Evolutionary conservation across 1,139 yeast species (phyloP), one percentile per base, ranked within the genome.

Genomic region (Pichia sp.): DNA sequence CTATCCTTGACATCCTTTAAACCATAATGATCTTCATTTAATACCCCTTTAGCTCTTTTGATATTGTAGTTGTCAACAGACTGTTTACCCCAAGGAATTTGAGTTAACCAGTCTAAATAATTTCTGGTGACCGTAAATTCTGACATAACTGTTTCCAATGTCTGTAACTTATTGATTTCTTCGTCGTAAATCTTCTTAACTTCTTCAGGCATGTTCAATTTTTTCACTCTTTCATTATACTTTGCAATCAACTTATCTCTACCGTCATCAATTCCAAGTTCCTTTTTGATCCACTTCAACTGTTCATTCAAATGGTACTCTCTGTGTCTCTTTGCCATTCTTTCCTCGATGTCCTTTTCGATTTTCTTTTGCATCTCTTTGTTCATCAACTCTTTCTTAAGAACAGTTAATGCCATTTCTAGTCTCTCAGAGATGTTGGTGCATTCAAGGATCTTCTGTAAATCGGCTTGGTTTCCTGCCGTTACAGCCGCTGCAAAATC

Each of bases 71-170:
- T 81, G 70, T 90, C 97, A 61, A 83, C 80, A 1, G 96, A 86
- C 62, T 78, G 84, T 48, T 85, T 80, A 26, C 97, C 97, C 98
- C 98, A 93, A 26, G 99, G 99, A 57, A 93, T 75, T 57, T 90
- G 89, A 1, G 96, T 89, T 59, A 93, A 75, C 96, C 97, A 90
- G 65, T 93, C 99, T 58, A 93, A 76, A 67, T 93, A 93, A 62
- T 84, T 84, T 72, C 96, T 88, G 44, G 90, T 85, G 42, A 90
- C 96, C 49, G 90, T 88, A 64, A 84, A 85, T 70, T 93, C 99
- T 47, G 95, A 85, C 71, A 90, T 87, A 30, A 84, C 77, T 1
- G 89, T 80, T 66, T 84, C 89, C 58, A 81, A 72, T 58, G 86
- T 81, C 53, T 84, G 81, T 67, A 93, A 74, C 69, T 90, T 90